These are phyloP conservation scores for Scheffersomyces quercinus DNA, from an alignment of 1,139 yeast genomes.

Conservation along the genomic window DNA sequence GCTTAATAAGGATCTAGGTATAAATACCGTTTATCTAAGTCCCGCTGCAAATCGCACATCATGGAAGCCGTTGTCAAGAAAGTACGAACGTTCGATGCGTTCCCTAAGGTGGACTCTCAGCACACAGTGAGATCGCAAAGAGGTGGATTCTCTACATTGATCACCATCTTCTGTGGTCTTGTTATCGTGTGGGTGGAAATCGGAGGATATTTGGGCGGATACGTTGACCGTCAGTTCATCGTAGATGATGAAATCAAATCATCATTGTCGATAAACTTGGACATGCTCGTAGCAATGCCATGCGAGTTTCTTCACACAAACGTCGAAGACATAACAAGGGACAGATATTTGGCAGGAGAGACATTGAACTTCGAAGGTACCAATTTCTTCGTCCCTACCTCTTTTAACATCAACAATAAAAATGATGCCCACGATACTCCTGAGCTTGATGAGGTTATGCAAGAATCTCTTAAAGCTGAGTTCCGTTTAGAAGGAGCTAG, in stretches of 20 bases:
- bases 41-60: background rate
- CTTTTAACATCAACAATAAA: conserved; percentile 43
- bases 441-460: conserved; percentile 64
- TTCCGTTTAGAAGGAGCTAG: conserved; percentile 47
- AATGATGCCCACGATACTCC: conserved; percentile 58
- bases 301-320: conserved; percentile 76
- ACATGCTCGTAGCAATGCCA: conserved; percentile 80
- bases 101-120: conserved; percentile 77
- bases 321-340: conserved; percentile 76
- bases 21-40: too few species aligned
- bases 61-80: conserved; percentile 41
- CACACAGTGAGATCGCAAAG: conserved; percentile 73
- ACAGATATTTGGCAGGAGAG: conserved; percentile 76
- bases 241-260: conserved; percentile 67
- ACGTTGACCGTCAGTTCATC: conserved; percentile 71
- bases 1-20: too few species aligned
- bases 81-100: conserved; percentile 80
- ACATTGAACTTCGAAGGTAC: conserved; percentile 67
- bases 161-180: conserved; percentile 60
- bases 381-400: conserved; percentile 53
- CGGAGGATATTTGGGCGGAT: conserved; percentile 84
- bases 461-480: conserved; percentile 65
- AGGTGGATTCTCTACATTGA: conserved; percentile 75
- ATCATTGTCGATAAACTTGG: conserved; percentile 70
- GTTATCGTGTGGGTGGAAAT: conserved; percentile 83